Conservation (phyloP, 345 rosid species). For the Stellera chamaejasme region DNA sequence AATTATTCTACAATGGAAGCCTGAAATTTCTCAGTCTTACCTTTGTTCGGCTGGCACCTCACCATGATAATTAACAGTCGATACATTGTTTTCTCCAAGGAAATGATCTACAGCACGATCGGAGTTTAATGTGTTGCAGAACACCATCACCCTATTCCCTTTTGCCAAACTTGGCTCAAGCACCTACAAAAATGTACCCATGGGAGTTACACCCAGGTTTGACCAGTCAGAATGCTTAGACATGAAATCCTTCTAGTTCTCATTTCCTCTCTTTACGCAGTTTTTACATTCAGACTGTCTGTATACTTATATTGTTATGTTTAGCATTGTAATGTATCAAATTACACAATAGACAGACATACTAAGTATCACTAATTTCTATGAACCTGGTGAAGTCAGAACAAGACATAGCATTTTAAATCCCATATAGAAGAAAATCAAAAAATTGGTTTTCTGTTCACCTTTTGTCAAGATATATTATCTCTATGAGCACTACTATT, state of each 20-base stretch:
- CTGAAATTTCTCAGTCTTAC: slow-evolving; percentile 22
- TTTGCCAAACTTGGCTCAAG: slow-evolving; percentile 92
- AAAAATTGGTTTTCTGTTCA: no score
- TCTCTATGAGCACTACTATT: no score
- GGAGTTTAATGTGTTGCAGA: slow-evolving; percentile 85
- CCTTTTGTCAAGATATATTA: no score
- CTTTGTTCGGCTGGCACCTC: slow-evolving; percentile 96
- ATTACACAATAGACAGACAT: no score
- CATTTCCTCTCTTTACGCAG: no score
- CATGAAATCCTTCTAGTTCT: background rate
- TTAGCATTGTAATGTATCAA: no score
- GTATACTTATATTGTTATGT: no score
- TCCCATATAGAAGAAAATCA: no score
- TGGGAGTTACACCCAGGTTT: slow-evolving; percentile 1
- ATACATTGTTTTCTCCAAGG: slow-evolving; percentile 68
- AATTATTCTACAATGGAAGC: background rate
- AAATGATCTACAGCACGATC: slow-evolving; percentile 93
- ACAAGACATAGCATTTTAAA: no score
- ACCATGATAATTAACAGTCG: slow-evolving; percentile 90
- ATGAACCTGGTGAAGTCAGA: no score
- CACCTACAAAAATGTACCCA: slow-evolving; percentile 38
- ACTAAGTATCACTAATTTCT: no score
- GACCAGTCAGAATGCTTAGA: slow-evolving; percentile 1
- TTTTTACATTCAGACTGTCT: no score
- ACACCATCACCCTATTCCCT: slow-evolving; percentile 94